Percentiles rank a stretch among this genome's conserved stretches.
These are phyloP conservation scores for Thozetella sp. DNA, from an alignment of 495 filamentous ascomycete genomes.

Conservation along the genomic window DNA sequence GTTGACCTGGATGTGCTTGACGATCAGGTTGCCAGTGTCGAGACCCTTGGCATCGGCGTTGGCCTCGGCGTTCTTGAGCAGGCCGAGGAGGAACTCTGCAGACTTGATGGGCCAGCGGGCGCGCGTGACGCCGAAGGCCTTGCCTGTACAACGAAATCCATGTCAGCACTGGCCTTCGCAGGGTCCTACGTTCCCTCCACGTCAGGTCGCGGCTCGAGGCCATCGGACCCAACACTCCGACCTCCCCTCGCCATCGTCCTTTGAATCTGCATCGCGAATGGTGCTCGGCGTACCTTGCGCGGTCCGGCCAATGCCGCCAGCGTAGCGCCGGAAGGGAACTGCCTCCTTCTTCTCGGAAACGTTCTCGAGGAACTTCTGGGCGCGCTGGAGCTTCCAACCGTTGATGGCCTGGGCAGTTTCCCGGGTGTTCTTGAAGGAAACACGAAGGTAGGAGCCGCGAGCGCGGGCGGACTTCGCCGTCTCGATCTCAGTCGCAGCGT, in stretches of 20 bases:
- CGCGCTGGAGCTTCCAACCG: conserved; percentile 97
- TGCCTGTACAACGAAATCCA: conserved; percentile 62
- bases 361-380: conserved; percentile 93
- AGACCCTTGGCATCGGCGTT: conserved; percentile 99
- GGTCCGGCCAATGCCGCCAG: conserved; percentile 88
- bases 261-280: conserved; percentile 6
- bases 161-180: conserved; percentile 23
- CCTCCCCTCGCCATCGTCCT: not conserved
- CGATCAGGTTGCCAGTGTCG: conserved; percentile 91
- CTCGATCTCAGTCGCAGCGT: conserved; percentile 89
- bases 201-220: not conserved
- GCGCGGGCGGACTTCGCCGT: conserved; percentile 92
- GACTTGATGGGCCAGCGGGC: conserved; percentile 99
- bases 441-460: conserved; percentile 96
- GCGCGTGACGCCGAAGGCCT: conserved; percentile 94
- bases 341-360: conserved; percentile 94
- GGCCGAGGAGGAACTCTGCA: conserved; percentile 92
- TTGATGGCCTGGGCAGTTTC: conserved; percentile 99
- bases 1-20: conserved; percentile 99
- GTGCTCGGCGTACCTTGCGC: conserved; percentile 82
- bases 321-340: conserved; percentile 95
- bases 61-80: conserved; percentile 98
- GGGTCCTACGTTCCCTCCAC: not conserved
- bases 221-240: not conserved
- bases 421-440: conserved; percentile 99